Evolutionary conservation across 129 eudicot genomes (phyloP).

Genomic region (Heracleum sosnowskyi): DNA sequence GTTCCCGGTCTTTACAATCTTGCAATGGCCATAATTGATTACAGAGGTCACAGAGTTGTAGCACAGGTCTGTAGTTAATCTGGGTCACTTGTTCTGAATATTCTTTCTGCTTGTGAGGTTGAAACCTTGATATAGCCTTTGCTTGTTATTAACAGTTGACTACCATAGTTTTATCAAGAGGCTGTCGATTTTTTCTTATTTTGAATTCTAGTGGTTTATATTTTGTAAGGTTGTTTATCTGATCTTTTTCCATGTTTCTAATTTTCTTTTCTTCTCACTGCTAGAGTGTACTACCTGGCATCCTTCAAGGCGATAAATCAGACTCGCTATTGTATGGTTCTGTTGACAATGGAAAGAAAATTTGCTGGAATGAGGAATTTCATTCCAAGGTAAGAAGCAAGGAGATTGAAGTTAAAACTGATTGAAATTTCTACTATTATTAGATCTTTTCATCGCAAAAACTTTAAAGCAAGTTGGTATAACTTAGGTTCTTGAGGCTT

Average conservation of each 20-base stretch:
- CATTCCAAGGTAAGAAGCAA: conserved; percentile 67
- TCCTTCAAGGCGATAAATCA: conserved; percentile 98
- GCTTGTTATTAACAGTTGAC: background rate
- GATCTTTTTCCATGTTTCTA: background rate
- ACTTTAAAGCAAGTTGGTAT: background rate
- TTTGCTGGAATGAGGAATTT: conserved; percentile 95
- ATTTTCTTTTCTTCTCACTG: background rate
- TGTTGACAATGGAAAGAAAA: conserved; percentile 98
- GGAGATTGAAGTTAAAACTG: background rate
- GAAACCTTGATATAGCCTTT: background rate
- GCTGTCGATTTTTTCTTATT: background rate
- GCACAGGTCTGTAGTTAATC: conserved; percentile 61
- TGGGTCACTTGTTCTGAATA: background rate
- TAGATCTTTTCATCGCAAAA: background rate
- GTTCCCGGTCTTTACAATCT: conserved; percentile 96
- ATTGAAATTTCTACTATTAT: background rate
- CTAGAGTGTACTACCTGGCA: conserved; percentile 99
- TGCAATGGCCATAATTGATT: conserved; percentile 98
- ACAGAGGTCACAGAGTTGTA: conserved; percentile 94
- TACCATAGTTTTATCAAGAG: background rate
- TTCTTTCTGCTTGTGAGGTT: background rate
- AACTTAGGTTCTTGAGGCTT: conserved; percentile 80
- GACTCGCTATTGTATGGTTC: conserved; percentile 96
- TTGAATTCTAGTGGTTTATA: background rate
- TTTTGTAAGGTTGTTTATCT: background rate